Conservation (phyloP, 257 asterid genomes). For the Solanum etuberosum region DNA sequence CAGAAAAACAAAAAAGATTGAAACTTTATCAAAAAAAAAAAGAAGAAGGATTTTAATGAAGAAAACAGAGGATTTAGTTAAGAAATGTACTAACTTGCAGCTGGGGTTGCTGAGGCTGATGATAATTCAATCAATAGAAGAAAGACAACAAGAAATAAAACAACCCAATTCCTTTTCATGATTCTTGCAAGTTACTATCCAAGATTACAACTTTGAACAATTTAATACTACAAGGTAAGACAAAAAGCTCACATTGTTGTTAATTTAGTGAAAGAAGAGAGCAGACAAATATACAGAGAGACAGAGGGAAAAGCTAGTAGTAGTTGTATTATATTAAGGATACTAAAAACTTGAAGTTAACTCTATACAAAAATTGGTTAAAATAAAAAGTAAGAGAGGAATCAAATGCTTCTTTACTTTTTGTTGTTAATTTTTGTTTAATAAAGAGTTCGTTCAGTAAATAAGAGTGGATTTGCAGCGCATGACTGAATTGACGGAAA, state of each 20-base stretch:
- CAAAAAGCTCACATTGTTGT: slow-evolving; percentile 14
- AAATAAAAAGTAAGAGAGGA: not conserved
- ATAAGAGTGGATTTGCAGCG: not conserved
- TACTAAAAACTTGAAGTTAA: not conserved
- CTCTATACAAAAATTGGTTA: not conserved
- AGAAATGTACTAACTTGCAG: slow-evolving; percentile 54
- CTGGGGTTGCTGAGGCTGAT: slow-evolving; percentile 67
- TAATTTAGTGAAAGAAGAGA: slow-evolving; percentile 15
- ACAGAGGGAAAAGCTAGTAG: not conserved
- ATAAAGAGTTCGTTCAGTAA: not conserved
- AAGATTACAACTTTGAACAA: slow-evolving; percentile 5
- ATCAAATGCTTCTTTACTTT: not conserved
- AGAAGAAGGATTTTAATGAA: not conserved
- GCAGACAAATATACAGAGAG: not conserved
- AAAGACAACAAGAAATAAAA: slow-evolving; percentile 24
- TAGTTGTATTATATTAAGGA: not conserved
- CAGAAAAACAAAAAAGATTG: not conserved
- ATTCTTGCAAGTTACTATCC: not conserved
- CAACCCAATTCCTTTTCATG: slow-evolving; percentile 39
- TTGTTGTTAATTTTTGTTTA: not conserved
- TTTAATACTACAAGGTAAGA: not conserved
- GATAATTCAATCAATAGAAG: slow-evolving; percentile 42
- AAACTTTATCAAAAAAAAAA: not conserved
- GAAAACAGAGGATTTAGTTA: not conserved
- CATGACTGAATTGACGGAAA: not conserved